phyloP scores from a whole-genome alignment of 2,329 filamentous ascomycete genomes.

The Pyrenochaeta sp. region DNA sequence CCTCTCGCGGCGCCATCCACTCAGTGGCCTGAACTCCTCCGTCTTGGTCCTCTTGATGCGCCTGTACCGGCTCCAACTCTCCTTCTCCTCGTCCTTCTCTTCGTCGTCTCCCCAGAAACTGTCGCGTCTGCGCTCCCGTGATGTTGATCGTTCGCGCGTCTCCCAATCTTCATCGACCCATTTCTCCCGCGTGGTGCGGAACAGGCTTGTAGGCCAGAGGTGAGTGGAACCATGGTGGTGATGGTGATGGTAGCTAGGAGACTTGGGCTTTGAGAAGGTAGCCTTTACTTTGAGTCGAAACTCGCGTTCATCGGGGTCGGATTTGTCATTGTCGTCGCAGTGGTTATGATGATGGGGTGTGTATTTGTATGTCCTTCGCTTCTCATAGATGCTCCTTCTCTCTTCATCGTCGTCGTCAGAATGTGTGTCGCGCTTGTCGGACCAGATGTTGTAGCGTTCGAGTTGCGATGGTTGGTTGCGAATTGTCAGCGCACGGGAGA shows the following conservation, averaged over 20 bases:
- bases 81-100: slow-evolving; percentile 26
- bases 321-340: slow-evolving; percentile 18
- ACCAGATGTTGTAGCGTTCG: slow-evolving; percentile 46
- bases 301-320: slow-evolving; percentile 26
- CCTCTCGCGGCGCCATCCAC: slow-evolving; percentile 25
- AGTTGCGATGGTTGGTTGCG: slow-evolving; percentile 36
- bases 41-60: slow-evolving; percentile 40
- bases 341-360: slow-evolving; percentile 7
- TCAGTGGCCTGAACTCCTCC: slow-evolving; percentile 42
- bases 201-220: slow-evolving; percentile 28
- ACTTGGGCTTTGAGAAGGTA: slow-evolving; percentile 26
- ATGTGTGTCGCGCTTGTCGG: slow-evolving; percentile 12
- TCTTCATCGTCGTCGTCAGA: slow-evolving; percentile 9
- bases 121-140: slow-evolving; percentile 13
- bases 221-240: slow-evolving; percentile 11
- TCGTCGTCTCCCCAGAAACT: slow-evolving; percentile 21
- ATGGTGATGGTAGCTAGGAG: slow-evolving; percentile 10
- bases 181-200: slow-evolving; percentile 33
- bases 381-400: slow-evolving; percentile 7
- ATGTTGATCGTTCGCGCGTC: slow-evolving; percentile 27
- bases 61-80: slow-evolving; percentile 32
- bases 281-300: slow-evolving; percentile 34
- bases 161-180: slow-evolving; percentile 38
- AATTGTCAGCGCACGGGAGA: slow-evolving; percentile 38
- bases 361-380: slow-evolving; percentile 14